Percentiles rank a stretch among this genome's conserved stretches.
Evolutionary conservation across 2,329 filamentous ascomycete species (phyloP).

Genomic region (Podosphaera xanthii): DNA sequence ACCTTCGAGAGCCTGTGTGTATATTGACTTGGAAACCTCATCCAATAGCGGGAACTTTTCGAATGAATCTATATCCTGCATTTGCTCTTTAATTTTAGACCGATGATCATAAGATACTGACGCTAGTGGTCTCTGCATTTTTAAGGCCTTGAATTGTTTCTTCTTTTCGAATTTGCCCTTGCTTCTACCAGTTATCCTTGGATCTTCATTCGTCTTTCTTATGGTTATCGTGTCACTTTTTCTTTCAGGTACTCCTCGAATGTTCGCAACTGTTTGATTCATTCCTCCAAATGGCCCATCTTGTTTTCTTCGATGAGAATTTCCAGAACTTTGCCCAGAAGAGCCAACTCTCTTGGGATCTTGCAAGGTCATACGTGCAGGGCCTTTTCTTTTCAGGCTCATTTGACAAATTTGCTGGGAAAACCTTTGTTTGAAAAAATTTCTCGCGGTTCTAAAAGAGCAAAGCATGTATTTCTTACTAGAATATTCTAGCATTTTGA

Average conservation of each 20-base stretch:
- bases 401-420: conserved; percentile 11
- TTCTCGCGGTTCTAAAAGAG: conserved; percentile 9
- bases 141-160: conserved; percentile 46
- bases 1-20: conserved; percentile 48
- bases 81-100: conserved; percentile 26
- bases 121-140: conserved; percentile 71
- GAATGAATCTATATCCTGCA: conserved; percentile 52
- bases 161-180: conserved; percentile 18
- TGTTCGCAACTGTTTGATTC: conserved; percentile 28
- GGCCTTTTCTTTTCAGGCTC: conserved; percentile 4
- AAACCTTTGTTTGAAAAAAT: conserved; percentile 6
- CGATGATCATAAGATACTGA: conserved; percentile 54
- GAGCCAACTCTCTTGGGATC: conserved; percentile 8
- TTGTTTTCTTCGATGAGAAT: conserved; percentile 19
- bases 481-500: conserved; percentile 12
- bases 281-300: conserved; percentile 34
- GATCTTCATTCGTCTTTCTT: conserved; percentile 1
- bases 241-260: conserved; percentile 18
- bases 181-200: conserved; percentile 4
- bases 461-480: conserved; percentile 13
- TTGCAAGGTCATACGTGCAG: conserved; percentile 12
- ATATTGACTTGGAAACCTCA: conserved; percentile 44
- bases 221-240: conserved; percentile 10
- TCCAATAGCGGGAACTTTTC: conserved; percentile 59
- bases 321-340: conserved; percentile 2